Base-by-base conservation (phyloP, 768 basidiomycete species). In the Pisolithus albus region DNA sequence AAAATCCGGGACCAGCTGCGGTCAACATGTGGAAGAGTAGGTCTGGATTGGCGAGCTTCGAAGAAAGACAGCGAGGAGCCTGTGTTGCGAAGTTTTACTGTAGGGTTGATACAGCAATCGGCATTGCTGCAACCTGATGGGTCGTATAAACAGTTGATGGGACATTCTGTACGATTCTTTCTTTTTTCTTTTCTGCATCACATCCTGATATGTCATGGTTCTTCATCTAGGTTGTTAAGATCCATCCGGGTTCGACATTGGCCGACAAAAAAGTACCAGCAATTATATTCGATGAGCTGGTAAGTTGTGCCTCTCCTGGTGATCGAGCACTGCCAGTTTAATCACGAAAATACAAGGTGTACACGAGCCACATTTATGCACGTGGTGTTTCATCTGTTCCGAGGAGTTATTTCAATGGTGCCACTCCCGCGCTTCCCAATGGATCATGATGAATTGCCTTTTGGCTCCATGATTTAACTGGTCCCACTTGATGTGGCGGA, bases 231-330 rank as follows among this genome's bases (percentile, higher is more conserved):
- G 66, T 78, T 21, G 76, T 98, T 52, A 95, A 94, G 65, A 88
- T 99, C 19, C 92, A 98, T 62, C 96, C 95, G 0, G 80, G 87
- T 28, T 97, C 94, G 28, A 77, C 81, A 3, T 63, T 98, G 59
- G 80, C 78, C 59, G 84, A 87, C 57, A 91, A 88, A 62, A 90
- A 88, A 64, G 80, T 84, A 0, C 83, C 84, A 0, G 91, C 86
- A 5, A 92, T 99, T 55, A 78, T 99, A 36, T 99, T 89, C 64
- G 87, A 95, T 64, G 96, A 99, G 63, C 70, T 99, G 63, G 95
- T 96, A 55, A 61, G 86, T 72, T 3, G 39, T 52, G 1, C 32
- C 42, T 2, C 18, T 5, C 11, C 8, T 36, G 16, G 6, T 19
- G 11, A 8, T 24, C 2, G 1, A 3, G 16, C 15, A 30, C 45